Conservation (phyloP, 1,284 basidiomycete genomes). For the Thecaphora thlaspeos region DNA sequence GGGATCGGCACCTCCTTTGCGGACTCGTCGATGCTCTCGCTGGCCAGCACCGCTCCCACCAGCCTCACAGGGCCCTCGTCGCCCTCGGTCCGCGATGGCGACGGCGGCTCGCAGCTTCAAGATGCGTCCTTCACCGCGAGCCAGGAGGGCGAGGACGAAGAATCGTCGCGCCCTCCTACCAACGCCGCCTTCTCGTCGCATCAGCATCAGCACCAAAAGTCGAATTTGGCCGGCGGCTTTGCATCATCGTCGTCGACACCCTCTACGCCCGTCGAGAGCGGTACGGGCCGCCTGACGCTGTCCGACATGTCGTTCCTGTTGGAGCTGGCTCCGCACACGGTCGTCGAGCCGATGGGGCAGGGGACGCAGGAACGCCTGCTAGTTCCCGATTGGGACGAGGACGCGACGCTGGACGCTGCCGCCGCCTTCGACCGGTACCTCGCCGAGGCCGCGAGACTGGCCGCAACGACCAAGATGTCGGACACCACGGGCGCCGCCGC, state of each 20-base stretch:
- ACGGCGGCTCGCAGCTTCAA: conserved; percentile 26
- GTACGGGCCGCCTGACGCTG: conserved; percentile 34
- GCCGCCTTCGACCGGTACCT: conserved; percentile 4
- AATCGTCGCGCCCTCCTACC: too few relatives aligned
- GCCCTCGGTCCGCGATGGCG: conserved; percentile 23
- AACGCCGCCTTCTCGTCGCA: neutral
- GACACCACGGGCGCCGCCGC: conserved; percentile 6
- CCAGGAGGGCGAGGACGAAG: conserved; percentile 19
- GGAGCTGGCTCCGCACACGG: conserved; percentile 45
- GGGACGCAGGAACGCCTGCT: conserved; percentile 50
- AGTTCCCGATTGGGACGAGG: conserved; percentile 40
- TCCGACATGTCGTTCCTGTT: conserved; percentile 49
- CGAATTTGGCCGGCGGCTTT: neutral
- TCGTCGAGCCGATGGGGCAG: conserved; percentile 54
- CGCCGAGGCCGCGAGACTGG: conserved; percentile 13
- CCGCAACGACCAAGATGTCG: conserved; percentile 42
- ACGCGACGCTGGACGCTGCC: neutral
- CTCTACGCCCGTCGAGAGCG: conserved; percentile 1
- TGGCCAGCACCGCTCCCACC: conserved; percentile 44
- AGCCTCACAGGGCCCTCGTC: conserved; percentile 29
- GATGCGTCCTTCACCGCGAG: conserved; percentile 29
- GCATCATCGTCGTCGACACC: neutral
- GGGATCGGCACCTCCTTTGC: conserved; percentile 31
- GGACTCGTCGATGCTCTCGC: conserved; percentile 40
- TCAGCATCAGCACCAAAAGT: too few relatives aligned